These are phyloP conservation scores for Licmophora abbreviata DNA, from an alignment of 108 stramenopile genomes.

Conservation along the genomic window DNA sequence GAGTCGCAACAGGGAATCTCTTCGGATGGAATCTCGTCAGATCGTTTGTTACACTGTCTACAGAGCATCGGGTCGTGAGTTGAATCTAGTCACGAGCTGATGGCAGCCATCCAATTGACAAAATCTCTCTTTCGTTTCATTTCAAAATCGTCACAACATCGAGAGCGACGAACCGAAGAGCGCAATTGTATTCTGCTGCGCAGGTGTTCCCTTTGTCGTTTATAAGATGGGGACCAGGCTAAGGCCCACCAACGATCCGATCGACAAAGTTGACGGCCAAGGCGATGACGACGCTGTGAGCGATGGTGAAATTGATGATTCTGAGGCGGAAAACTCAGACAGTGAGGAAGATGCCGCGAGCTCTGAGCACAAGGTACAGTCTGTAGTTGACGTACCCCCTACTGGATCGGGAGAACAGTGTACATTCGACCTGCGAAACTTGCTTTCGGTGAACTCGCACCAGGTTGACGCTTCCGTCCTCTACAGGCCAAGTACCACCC, in stretches of 20 bases:
- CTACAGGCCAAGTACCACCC: conserved; percentile 23
- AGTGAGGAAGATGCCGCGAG: conserved; percentile 9
- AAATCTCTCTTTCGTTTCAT: no score
- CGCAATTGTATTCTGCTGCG: no score
- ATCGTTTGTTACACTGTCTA: no score
- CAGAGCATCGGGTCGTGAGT: no score
- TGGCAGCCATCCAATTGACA: background rate
- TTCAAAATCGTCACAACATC: no score
- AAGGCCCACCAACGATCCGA: background rate
- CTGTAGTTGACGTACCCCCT: background rate
- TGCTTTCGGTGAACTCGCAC: conserved; percentile 68
- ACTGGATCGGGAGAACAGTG: conserved; percentile 41
- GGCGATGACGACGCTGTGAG: conserved; percentile 3
- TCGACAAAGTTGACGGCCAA: background rate
- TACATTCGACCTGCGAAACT: conserved; percentile 68
- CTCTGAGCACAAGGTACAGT: conserved; percentile 2
- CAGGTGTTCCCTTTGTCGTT: no score
- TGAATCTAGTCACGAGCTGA: no score
- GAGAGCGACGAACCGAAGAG: no score
- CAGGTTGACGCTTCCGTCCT: conserved; percentile 46
- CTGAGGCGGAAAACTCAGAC: conserved; percentile 4
- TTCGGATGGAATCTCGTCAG: no score
- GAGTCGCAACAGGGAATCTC: no score
- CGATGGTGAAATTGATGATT: conserved; percentile 1
- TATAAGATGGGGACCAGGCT: background rate